phyloP scores from a whole-genome alignment of 2,329 filamentous ascomycete genomes.

The Helotiales sp. region DNA sequence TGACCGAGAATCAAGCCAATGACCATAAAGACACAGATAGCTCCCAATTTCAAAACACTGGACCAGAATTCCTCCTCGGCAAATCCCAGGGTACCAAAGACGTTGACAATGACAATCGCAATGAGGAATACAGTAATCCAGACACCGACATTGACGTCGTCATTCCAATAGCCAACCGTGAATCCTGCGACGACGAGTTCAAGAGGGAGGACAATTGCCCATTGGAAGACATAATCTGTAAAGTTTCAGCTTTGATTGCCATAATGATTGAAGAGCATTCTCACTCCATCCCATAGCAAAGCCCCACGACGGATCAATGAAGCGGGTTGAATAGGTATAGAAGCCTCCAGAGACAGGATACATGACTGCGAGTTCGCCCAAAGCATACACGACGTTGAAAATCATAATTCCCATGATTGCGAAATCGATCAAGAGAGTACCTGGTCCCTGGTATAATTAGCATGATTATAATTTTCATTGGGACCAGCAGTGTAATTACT shows the following conservation, averaged over 20 bases:
- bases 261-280: not conserved
- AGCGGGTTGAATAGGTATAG: conserved; percentile 84
- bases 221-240: conserved; percentile 75
- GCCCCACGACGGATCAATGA: conserved; percentile 92
- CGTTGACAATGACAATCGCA: conserved; percentile 75
- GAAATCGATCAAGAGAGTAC: conserved; percentile 74
- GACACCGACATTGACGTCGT: conserved; percentile 54
- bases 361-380: conserved; percentile 86
- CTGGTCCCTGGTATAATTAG: conserved; percentile 55
- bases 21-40: conserved; percentile 83
- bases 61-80: conserved; percentile 88
- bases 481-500: conserved; percentile 15
- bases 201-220: conserved; percentile 78
- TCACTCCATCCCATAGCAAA: conserved; percentile 86
- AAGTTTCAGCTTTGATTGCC: conserved; percentile 4
- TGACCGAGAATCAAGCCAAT: conserved; percentile 35
- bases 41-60: conserved; percentile 79
- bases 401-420: conserved; percentile 79
- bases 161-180: conserved; percentile 78
- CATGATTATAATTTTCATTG: not conserved
- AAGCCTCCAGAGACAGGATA: conserved; percentile 92
- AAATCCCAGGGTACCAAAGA: conserved; percentile 84
- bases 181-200: conserved; percentile 85
- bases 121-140: conserved; percentile 81
- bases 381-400: conserved; percentile 72